Evolutionary conservation across 495 filamentous ascomycete species (phyloP), one percentile per base, ranked within the genome.

Genomic region (Neurospora intermedia): DNA sequence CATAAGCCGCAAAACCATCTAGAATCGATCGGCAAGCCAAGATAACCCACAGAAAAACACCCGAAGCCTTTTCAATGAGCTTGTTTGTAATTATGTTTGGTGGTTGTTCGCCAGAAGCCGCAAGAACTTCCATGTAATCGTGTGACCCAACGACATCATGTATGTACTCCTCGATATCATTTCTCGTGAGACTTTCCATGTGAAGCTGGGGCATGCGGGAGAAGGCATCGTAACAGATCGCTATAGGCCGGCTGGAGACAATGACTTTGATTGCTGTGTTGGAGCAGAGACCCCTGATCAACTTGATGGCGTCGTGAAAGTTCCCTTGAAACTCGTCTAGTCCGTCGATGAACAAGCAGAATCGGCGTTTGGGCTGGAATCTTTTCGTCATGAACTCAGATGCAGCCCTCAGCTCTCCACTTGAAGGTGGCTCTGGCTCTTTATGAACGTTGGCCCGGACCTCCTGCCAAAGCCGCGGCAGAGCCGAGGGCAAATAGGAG

Each of bases 1-100:
- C 79, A 41, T 69, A 35, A 16, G 48, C 69, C 6, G 59, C 73
- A 31, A 81, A 76, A 0, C 79, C 79, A 0, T 72, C 42, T 0
- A 76, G 54, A 3, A 78, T 4, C 8, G 77, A 81, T 0, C 74
- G 45, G 27, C 72, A 76, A 15, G 76, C 82, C 11, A 83, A 73
- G 0, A 75, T 42, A 3, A 82, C 76, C 80, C 82, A 84, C 1
- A 84, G 70, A 41, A 84, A 83, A 0, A 84, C 81, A n/a, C 83
- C 81, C 2, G 74, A 73, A 6, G 83, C 74, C 54, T 80, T 81
- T 9, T 71, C 40, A 10, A 81, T 74, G 18, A 72, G 45, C 43
- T n/a, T 69, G 13, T 72, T 1, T 0, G 23, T 20, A 6, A 27
- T 18, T 2, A 31, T 13, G 16, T 1, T 41, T 15, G 54, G 27